These are phyloP conservation scores for Cystobasidium pallidum DNA, from an alignment of 1,284 basidiomycete genomes.

Conservation along the genomic window DNA sequence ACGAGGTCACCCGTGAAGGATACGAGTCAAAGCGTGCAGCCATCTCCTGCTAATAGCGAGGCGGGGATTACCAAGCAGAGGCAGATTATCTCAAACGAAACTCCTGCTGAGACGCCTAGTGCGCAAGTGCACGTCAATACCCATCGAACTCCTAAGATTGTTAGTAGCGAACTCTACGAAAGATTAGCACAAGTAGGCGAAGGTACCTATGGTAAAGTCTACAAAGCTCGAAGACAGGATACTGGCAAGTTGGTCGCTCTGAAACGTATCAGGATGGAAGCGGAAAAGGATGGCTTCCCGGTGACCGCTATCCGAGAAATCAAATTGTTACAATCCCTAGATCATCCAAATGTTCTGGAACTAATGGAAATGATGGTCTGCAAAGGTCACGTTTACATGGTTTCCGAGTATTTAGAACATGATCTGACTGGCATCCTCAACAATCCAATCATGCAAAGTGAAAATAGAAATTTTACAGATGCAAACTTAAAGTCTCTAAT, in stretches of 20 bases:
- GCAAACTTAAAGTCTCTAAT: slow-evolving; percentile 94
- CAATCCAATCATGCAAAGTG: slow-evolving; percentile 72
- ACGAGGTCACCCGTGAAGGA: background rate
- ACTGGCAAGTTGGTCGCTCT: slow-evolving; percentile 80
- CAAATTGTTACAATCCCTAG: slow-evolving; percentile 88
- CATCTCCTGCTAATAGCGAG: slow-evolving; percentile 1
- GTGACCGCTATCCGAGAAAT: slow-evolving; percentile 99
- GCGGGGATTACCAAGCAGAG: background rate
- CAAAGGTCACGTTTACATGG: slow-evolving; percentile 95
- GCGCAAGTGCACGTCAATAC: background rate
- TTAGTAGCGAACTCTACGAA: slow-evolving; percentile 67
- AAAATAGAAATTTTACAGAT: slow-evolving; percentile 64
- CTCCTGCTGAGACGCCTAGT: background rate
- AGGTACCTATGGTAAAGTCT: slow-evolving; percentile 98
- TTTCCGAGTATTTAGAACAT: slow-evolving; percentile 99
- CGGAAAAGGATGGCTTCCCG: slow-evolving; percentile 96
- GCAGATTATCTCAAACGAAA: background rate
- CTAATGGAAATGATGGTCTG: slow-evolving; percentile 99
- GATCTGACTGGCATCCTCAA: slow-evolving; percentile 94
- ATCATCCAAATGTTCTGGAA: slow-evolving; percentile 85
- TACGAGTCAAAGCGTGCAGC: background rate
- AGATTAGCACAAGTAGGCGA: slow-evolving; percentile 95
- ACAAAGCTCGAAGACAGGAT: slow-evolving; percentile 86
- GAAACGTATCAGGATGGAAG: slow-evolving; percentile 97
- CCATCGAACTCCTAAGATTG: slow-evolving; percentile 6